Conservation (phyloP, 2,329 filamentous ascomycete genomes). For the Blastomyces gilchristii region DNA sequence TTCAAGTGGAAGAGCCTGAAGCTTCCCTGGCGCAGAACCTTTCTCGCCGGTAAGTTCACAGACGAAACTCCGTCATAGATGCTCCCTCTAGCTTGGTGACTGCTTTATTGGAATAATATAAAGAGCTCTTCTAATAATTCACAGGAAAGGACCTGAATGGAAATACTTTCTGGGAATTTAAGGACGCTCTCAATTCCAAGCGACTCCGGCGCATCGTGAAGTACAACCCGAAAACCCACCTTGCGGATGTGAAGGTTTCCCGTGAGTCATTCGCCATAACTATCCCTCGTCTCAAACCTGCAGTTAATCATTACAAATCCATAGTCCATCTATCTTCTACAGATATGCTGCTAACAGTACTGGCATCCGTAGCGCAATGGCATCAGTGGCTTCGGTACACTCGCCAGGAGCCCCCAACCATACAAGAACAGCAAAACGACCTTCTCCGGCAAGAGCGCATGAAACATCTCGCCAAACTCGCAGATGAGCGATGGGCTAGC, state of each 20-base stretch:
- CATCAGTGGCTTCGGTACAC: constrained; percentile 58
- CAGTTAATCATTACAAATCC: background rate
- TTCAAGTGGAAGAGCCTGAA: constrained; percentile 52
- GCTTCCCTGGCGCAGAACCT: constrained; percentile 52
- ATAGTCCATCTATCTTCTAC: background rate
- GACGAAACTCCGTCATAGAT: constrained; percentile 2
- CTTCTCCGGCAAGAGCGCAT: constrained; percentile 47
- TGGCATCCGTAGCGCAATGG: constrained; percentile 46
- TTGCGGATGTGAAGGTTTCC: constrained; percentile 50
- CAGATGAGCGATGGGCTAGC: constrained; percentile 52
- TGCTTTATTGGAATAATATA: constrained; percentile 7
- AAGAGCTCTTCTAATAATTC: background rate
- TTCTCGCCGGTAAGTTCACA: constrained; percentile 43
- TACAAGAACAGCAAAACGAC: constrained; percentile 51
- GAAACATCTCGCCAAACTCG: constrained; percentile 48
- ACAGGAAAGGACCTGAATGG: constrained; percentile 51
- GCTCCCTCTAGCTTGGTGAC: background rate
- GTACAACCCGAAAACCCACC: constrained; percentile 43
- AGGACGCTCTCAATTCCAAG: constrained; percentile 44
- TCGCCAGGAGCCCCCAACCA: constrained; percentile 44
- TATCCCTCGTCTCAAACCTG: background rate
- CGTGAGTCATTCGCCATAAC: constrained; percentile 32
- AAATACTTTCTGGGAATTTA: constrained; percentile 60
- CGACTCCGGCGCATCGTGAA: constrained; percentile 51
- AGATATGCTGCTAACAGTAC: background rate